phyloP scores from a whole-genome alignment of 805 yeast genomes.

The Saccharomycopsis oosterbeekiorum region DNA sequence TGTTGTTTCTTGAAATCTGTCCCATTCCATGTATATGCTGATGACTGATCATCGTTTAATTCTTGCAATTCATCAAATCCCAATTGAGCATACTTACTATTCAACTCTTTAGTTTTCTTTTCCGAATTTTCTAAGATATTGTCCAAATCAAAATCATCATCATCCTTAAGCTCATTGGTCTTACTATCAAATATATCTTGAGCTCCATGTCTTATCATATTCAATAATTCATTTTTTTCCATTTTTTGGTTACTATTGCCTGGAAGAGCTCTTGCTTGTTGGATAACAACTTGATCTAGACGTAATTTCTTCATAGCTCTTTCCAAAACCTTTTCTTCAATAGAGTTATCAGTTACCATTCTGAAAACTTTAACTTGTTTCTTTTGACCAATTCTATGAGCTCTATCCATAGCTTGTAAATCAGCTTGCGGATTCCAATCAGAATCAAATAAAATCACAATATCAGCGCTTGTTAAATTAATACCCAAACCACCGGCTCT shows the following conservation, averaged over 20 bases:
- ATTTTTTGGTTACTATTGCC: slow-evolving; percentile 31
- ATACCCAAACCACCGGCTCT: slow-evolving; percentile 90
- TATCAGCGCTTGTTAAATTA: slow-evolving; percentile 71
- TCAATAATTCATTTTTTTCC: slow-evolving; percentile 62
- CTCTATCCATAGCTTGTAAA: slow-evolving; percentile 84
- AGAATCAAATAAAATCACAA: slow-evolving; percentile 65
- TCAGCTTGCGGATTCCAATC: slow-evolving; percentile 91
- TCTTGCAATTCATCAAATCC: slow-evolving; percentile 73
- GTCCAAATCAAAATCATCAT: slow-evolving; percentile 50
- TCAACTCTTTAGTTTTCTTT: slow-evolving; percentile 49
- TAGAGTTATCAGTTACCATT: slow-evolving; percentile 71
- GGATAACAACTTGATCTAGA: slow-evolving; percentile 74
- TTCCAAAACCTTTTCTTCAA: slow-evolving; percentile 73
- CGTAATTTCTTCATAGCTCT: slow-evolving; percentile 74
- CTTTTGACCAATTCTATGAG: slow-evolving; percentile 80
- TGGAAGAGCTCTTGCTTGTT: slow-evolving; percentile 48
- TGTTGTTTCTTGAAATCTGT: slow-evolving; percentile 65
- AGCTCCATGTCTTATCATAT: slow-evolving; percentile 82
- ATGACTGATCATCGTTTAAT: slow-evolving; percentile 41
- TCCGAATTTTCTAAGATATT: slow-evolving; percentile 51
- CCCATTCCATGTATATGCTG: slow-evolving; percentile 85
- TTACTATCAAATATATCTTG: slow-evolving; percentile 40
- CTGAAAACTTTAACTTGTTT: slow-evolving; percentile 75
- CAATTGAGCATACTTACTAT: slow-evolving; percentile 52
- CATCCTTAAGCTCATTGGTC: slow-evolving; percentile 23